phyloP scores from a whole-genome alignment of 495 filamentous ascomycete genomes.

The Penicillium daleae region DNA sequence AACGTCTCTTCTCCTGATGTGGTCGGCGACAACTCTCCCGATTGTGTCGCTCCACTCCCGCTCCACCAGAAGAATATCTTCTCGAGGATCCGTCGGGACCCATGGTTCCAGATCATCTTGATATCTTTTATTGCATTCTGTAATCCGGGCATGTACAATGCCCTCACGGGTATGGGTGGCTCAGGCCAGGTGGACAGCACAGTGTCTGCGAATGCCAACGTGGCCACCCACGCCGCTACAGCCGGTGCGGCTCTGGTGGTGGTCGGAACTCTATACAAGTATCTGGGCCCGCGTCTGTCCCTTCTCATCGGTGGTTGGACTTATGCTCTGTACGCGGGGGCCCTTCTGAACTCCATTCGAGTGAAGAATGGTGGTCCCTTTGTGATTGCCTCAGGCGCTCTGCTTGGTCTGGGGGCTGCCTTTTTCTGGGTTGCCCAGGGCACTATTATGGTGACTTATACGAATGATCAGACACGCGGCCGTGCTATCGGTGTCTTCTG shows the following conservation, averaged over 20 bases:
- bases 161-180: constrained; percentile 58
- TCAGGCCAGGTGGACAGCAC: constrained; percentile 52
- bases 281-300: constrained; percentile 44
- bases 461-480: constrained; percentile 51
- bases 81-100: constrained; percentile 33
- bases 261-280: constrained; percentile 46
- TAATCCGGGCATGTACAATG: constrained; percentile 85
- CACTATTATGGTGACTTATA: constrained; percentile 59
- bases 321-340: constrained; percentile 47
- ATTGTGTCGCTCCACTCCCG: neutral
- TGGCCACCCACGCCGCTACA: constrained; percentile 44
- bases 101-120: constrained; percentile 48
- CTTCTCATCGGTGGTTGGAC: constrained; percentile 49
- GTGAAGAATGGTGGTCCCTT: constrained; percentile 65
- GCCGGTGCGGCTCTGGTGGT: constrained; percentile 47
- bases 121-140: constrained; percentile 75
- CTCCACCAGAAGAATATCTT: constrained; percentile 12
- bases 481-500: constrained; percentile 56
- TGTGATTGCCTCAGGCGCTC: constrained; percentile 64
- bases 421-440: constrained; percentile 59
- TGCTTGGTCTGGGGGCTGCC: constrained; percentile 54
- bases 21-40: neutral
- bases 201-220: constrained; percentile 46
- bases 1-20: neutral
- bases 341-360: constrained; percentile 45